These are phyloP conservation scores for Colletotrichum lupini DNA, from an alignment of 2,329 filamentous ascomycete species.

Conservation along the genomic window DNA sequence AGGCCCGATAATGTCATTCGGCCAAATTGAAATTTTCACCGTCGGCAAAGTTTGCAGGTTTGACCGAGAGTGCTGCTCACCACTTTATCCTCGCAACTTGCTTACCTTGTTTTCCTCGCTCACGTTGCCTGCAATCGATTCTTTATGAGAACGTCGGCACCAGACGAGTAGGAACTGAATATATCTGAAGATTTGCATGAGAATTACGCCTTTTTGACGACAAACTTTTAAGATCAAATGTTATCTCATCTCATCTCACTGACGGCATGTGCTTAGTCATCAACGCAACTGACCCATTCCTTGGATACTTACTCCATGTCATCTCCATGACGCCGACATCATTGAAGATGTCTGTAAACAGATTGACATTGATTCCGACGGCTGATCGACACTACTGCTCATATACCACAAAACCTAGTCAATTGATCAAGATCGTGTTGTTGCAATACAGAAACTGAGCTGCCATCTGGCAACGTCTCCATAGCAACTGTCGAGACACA, in stretches of 20 bases:
- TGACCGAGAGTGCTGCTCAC: background rate
- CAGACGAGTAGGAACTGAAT: background rate
- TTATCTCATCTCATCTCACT: background rate
- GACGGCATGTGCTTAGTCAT: background rate
- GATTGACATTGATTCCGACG: background rate
- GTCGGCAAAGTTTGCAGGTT: conserved; percentile 18
- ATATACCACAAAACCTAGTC: background rate
- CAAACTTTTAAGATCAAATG: background rate
- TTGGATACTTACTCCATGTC: background rate
- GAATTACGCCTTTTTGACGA: background rate
- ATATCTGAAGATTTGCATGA: background rate
- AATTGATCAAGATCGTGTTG: background rate
- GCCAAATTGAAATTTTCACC: conserved; percentile 13
- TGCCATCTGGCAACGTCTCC: background rate
- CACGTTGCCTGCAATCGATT: no score
- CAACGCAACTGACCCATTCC: background rate
- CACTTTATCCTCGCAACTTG: background rate
- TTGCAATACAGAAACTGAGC: background rate
- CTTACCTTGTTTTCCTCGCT: background rate
- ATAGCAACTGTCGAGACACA: conserved; percentile 5
- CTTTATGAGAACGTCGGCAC: no score
- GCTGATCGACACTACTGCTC: background rate
- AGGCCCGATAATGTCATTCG: conserved; percentile 5
- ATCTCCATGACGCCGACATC: background rate
- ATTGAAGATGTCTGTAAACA: background rate